Base-by-base conservation (phyloP, 2,329 filamentous ascomycete genomes). In the Sarocladium oryzae region DNA sequence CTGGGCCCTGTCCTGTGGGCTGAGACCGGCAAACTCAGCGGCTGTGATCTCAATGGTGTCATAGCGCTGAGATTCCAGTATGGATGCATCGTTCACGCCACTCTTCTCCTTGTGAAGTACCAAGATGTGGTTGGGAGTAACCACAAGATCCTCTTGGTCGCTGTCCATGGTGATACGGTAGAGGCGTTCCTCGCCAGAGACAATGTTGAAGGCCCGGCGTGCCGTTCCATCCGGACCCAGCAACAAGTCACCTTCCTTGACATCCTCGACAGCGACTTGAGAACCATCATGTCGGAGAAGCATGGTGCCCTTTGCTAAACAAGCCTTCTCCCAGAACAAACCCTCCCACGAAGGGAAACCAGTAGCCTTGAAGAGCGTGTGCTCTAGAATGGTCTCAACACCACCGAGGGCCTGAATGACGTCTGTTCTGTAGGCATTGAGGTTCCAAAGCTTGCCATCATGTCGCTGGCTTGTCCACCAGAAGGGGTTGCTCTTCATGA, bases 401-500 rank as follows among this genome's bases (percentile, higher is more conserved):
- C 91, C 91, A 64, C 92, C 92, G 45, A 96, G 72, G 0, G 92
- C 91, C 66, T 97, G 93, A 53, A 99, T 99, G 9, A 96, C 90
- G 72, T 99, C 93, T 6, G 93, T 96, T 56, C 93, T 78, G 70
- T 97, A 96, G 1, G 89, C 88, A 58, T 97, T 97, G 51, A 99
- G 69, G 57, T 96, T 96, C 93, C 93, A 99, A 4, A 99, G 70
- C 64, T 97, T 97, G 64, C 93, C 93, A 61, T 99, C 93, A 62
- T 99, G 95, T 35, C 93, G 79, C 68, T 97, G 92, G 61, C 88
- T 95, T 3, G 93, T 99, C 93, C 93, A 99, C 90, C 91, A 96
- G 77, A 97, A 97, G 0, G 93, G 93, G 65, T 97, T 96, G 70
- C 87, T 95, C 81, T 95, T 96, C 92, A 99, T 97, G 54, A 97